Percentiles rank a stretch among this genome's conserved stretches.
Conservation (phyloP, 805 yeast species). For the Sugiyamaella qingdaonensis region DNA sequence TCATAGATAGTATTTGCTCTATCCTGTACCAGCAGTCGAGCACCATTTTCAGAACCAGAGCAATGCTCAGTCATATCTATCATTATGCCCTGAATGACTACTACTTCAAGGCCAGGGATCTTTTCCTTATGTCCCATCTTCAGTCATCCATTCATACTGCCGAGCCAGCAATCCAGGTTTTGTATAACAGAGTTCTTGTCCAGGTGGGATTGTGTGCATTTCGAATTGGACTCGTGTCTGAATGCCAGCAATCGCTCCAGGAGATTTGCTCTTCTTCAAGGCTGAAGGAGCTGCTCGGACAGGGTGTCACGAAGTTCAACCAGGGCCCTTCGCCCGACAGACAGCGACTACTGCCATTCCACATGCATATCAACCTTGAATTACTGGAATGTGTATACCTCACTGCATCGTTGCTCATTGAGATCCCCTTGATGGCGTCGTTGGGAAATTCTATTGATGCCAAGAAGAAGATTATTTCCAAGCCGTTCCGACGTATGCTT, state of each 20-base stretch:
- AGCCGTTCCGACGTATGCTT: constrained; percentile 84
- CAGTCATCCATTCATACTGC: constrained; percentile 79
- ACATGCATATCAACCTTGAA: constrained; percentile 95
- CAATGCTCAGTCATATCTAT: constrained; percentile 80
- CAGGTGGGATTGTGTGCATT: constrained; percentile 96
- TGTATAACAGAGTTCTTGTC: constrained; percentile 91
- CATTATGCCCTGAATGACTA: constrained; percentile 86
- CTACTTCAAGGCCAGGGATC: constrained; percentile 79
- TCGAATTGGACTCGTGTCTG: constrained; percentile 79
- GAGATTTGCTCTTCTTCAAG: constrained; percentile 85
- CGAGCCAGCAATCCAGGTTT: constrained; percentile 81
- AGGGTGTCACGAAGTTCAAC: constrained; percentile 72
- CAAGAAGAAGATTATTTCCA: constrained; percentile 62
- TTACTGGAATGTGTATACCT: constrained; percentile 89
- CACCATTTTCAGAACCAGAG: constrained; percentile 70
- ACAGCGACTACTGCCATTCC: constrained; percentile 90
- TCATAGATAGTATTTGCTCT: constrained; percentile 62
- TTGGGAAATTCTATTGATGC: constrained; percentile 49
- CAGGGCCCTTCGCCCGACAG: constrained; percentile 45
- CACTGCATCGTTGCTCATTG: constrained; percentile 83
- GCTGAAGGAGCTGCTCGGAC: constrained; percentile 90
- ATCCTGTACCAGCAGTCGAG: constrained; percentile 64
- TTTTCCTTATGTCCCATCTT: constrained; percentile 80
- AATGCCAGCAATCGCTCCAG: constrained; percentile 78
- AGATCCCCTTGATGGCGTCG: constrained; percentile 86